A percentile compares a stretch with the other conserved stretches of the same genome.
Evolutionary conservation across 2,329 filamentous ascomycete genomes (phyloP).

Genomic region (Fusarium sp.): DNA sequence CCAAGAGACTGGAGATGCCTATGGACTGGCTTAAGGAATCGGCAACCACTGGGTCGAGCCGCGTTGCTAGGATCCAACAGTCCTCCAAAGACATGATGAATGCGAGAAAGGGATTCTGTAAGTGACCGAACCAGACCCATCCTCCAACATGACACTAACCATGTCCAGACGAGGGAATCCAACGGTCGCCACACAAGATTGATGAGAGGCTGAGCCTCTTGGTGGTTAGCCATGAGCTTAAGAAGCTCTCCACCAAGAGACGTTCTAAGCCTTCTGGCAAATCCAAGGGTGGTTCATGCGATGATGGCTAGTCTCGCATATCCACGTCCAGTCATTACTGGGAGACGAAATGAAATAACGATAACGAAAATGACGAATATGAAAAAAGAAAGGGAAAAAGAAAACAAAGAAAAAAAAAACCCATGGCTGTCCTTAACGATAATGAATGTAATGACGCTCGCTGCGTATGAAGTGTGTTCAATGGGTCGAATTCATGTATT

Average conservation of each 20-base stretch:
- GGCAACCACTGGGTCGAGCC: conserved; percentile 38
- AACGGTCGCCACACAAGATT: conserved; percentile 47
- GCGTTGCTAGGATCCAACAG: conserved; percentile 46
- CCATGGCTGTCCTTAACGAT: conserved; percentile 24
- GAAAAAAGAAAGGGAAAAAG: background rate
- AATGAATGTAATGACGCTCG: conserved; percentile 36
- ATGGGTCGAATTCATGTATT: conserved; percentile 25
- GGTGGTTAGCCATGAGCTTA: conserved; percentile 54
- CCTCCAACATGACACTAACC: conserved; percentile 30
- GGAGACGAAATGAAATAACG: conserved; percentile 7
- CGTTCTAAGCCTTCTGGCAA: conserved; percentile 44
- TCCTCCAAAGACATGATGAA: conserved; percentile 49
- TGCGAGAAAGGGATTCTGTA: conserved; percentile 52
- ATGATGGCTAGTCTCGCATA: conserved; percentile 33
- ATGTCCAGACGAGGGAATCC: conserved; percentile 47
- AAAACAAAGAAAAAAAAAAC: conserved; percentile 21
- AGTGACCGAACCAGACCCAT: conserved; percentile 22
- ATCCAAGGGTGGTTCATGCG: conserved; percentile 43
- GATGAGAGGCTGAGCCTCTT: conserved; percentile 50
- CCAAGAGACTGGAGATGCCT: conserved; percentile 55
- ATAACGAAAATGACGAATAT: conserved; percentile 15
- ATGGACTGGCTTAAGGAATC: conserved; percentile 53
- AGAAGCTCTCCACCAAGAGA: conserved; percentile 53
- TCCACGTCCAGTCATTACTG: conserved; percentile 35
- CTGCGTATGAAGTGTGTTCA: conserved; percentile 14